A percentile compares a stretch with the other conserved stretches of the same genome.
Evolutionary conservation across 345 rosid genomes (phyloP).

Genomic region (Arabis alpina): DNA sequence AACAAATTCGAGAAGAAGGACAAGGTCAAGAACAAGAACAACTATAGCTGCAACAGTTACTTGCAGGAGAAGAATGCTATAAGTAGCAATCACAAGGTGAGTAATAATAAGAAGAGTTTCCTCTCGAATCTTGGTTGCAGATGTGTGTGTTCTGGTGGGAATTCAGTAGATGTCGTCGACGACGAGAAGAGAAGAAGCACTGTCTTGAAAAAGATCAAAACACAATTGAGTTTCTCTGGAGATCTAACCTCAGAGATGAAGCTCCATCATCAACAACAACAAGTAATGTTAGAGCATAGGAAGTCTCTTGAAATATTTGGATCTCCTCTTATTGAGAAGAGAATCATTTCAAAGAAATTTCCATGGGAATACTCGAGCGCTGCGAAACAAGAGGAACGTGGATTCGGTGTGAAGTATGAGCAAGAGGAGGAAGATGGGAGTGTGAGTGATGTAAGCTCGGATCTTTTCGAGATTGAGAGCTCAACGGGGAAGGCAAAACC

Average conservation of each 20-base stretch:
- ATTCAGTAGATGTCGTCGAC: conserved; percentile 56
- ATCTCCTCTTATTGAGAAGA: conserved; percentile 51
- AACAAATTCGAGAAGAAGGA: conserved; percentile 48
- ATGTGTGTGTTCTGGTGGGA: conserved; percentile 61
- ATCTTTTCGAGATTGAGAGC: conserved; percentile 87
- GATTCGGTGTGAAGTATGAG: conserved; percentile 31
- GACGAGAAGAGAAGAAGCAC: conserved; percentile 40
- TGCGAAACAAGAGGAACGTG: conserved; percentile 43
- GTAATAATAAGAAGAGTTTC: conserved; percentile 50
- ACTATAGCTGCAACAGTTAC: conserved; percentile 30
- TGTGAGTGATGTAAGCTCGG: conserved; percentile 78
- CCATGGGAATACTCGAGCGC: conserved; percentile 51
- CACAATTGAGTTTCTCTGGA: conserved; percentile 45
- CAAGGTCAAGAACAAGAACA: conserved; percentile 40
- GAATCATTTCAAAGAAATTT: conserved; percentile 52
- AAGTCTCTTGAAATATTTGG: conserved; percentile 72
- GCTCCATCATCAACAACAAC: conserved; percentile 29
- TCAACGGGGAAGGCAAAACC: conserved; percentile 64
- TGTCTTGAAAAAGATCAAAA: conserved; percentile 37
- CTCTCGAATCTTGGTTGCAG: conserved; percentile 63
- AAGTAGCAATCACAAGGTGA: conserved; percentile 23
- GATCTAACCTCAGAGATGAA: conserved; percentile 40
- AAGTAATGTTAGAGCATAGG: conserved; percentile 41
- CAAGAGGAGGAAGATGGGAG: conserved; percentile 47
- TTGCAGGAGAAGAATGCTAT: conserved; percentile 26